phyloP scores from a whole-genome alignment of 805 yeast genomes.

The Kazachstania viticola region DNA sequence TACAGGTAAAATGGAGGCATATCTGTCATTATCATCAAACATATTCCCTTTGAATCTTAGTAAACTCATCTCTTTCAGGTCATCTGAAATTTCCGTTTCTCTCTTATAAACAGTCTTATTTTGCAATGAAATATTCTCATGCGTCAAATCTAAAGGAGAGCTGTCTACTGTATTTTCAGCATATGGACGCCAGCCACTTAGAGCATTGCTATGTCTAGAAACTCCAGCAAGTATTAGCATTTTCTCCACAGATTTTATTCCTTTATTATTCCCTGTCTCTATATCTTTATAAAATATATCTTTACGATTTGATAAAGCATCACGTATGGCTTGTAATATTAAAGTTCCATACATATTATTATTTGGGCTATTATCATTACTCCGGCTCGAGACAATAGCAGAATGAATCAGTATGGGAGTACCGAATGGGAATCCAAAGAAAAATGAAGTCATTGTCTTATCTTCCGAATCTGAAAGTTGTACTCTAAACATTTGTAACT shows the following conservation, averaged over 20 bases:
- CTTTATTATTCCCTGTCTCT: constrained; percentile 26
- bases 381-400: constrained; percentile 29
- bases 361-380: neutral
- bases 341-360: neutral
- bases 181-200: constrained; percentile 68
- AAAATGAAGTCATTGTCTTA: neutral
- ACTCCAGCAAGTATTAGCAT: constrained; percentile 49
- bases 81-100: constrained; percentile 1
- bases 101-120: no score
- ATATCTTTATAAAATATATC: no score
- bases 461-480: neutral
- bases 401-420: neutral
- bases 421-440: neutral
- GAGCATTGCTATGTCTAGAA: constrained; percentile 47
- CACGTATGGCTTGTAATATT: constrained; percentile 44
- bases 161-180: neutral
- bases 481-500: no score
- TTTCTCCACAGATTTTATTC: constrained; percentile 38
- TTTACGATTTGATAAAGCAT: constrained; percentile 35
- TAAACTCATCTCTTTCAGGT: constrained; percentile 34
- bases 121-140: no score
- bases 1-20: constrained; percentile 46
- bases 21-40: constrained; percentile 22
- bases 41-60: constrained; percentile 50
- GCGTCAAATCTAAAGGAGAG: neutral